Evolutionary conservation across 371 early-diverging fungal genomes (phyloP), one percentile per base, ranked within the genome.

Genomic region (Capillidium rhysosporum): DNA sequence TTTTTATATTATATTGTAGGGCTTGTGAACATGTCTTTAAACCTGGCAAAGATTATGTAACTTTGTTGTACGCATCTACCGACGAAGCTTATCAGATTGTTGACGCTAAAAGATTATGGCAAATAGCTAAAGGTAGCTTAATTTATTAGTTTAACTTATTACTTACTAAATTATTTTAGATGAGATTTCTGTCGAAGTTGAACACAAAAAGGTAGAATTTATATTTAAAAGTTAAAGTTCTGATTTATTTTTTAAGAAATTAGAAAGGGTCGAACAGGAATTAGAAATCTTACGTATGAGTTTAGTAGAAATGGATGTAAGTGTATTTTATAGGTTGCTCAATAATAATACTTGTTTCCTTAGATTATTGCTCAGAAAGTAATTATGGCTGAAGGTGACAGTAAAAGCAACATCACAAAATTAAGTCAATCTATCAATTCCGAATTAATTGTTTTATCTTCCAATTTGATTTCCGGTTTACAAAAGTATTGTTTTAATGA

Each of bases 231-330:
- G 21, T 47, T 47, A 29, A 12, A 12, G 14, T 47, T 8, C 8
- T 29, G 10, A 47, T 18, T 7, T 12, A 9, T 18, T 29, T 10
- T 12, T 47, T 8, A 23, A 47, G 47, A 47, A 47, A 47, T 26
- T 25, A 47, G 47, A 47, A 10, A 24, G 47, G 28, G 26, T 47
- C 12, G 47, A 47, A 29, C 47, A 29, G 26, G 47, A 47, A 47
- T 18, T 47, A 25, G 47, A 47, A 18, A 26, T 47, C 12, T 47
- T 47, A 18, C 24, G 47, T 26, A 26, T 29, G 29, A 47, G 28
- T 47, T 47, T 47, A 29, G 47, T 23, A 4, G 29, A 29, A 26
- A 10, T 25, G 10, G 47, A 47, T 29, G 47, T 47, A 47, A 47
- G 18, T 25, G 9, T 25, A 18, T 20, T 25, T 26, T 47, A 29